A percentile compares a stretch with the other conserved stretches of the same genome.
phyloP scores from a whole-genome alignment of 2,329 filamentous ascomycete species.

The Calonectria fujianensis region DNA sequence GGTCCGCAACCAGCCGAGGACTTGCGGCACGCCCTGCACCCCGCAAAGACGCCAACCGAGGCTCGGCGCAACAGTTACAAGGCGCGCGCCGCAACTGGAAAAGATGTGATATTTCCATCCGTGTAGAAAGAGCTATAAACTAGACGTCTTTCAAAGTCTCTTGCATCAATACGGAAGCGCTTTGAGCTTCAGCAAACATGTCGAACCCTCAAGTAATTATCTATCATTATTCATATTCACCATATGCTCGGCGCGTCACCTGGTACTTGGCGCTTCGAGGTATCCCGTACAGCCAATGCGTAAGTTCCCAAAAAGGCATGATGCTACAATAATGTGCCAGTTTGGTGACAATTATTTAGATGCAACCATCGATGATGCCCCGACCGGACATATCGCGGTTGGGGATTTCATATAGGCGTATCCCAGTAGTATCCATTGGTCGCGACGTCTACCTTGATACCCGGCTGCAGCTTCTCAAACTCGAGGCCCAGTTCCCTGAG shows the following conservation, averaged over 20 bases:
- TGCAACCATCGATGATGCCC: constrained; percentile 80
- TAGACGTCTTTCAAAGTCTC: not conserved
- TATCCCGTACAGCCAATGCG: constrained; percentile 81
- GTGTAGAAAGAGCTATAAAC: not conserved
- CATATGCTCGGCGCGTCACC: constrained; percentile 76
- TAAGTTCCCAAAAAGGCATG: constrained; percentile 64
- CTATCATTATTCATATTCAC: constrained; percentile 80
- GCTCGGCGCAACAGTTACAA: constrained; percentile 35
- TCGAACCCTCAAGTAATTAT: constrained; percentile 67
- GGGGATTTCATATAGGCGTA: constrained; percentile 80
- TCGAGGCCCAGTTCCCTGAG: constrained; percentile 74
- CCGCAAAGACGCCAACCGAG: constrained; percentile 47
- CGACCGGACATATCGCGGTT: constrained; percentile 78
- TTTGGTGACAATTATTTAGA: constrained; percentile 60
- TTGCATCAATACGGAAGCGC: not conserved
- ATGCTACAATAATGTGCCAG: not conserved
- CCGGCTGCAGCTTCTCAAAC: constrained; percentile 79
- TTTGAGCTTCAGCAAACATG: constrained; percentile 42
- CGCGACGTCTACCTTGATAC: constrained; percentile 82
- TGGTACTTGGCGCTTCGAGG: constrained; percentile 82
- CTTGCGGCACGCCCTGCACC: constrained; percentile 33
- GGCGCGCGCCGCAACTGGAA: not conserved
- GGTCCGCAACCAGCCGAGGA: constrained; percentile 31
- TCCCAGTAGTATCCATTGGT: constrained; percentile 80
- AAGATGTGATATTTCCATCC: not conserved